Conservation (phyloP, 306 rosid species). For the Quercus suber region DNA sequence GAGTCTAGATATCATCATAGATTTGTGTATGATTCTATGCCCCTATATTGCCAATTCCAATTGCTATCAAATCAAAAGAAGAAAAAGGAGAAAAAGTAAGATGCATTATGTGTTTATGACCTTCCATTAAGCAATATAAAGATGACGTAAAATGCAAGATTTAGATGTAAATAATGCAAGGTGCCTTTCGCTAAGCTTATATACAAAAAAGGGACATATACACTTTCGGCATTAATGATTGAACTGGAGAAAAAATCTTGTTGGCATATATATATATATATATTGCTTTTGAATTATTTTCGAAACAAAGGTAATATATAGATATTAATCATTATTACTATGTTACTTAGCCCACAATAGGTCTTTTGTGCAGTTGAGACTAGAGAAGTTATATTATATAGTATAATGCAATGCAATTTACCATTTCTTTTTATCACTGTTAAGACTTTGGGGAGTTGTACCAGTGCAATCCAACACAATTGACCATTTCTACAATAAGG, state of each 20-base stretch:
- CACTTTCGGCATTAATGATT: not conserved
- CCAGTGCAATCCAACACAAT: too few relatives aligned
- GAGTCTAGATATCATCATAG: not conserved
- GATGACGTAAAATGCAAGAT: conserved; percentile 12
- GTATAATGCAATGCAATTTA: too few relatives aligned
- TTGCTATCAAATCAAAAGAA: not conserved
- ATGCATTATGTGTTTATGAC: not conserved
- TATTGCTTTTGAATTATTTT: not conserved
- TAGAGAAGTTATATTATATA: too few relatives aligned
- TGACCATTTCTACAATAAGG: too few relatives aligned
- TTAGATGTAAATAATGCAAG: not conserved
- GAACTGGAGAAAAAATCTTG: not conserved
- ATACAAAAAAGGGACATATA: not conserved
- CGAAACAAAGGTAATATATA: too few relatives aligned
- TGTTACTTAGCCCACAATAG: too few relatives aligned
- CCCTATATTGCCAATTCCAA: not conserved
- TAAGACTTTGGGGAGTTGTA: too few relatives aligned
- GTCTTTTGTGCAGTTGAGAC: too few relatives aligned
- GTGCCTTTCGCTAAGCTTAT: conserved; percentile 11
- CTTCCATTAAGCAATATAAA: not conserved
- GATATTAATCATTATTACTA: too few relatives aligned
- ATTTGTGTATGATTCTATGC: not conserved
- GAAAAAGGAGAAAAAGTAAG: not conserved
- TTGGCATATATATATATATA: too few relatives aligned
- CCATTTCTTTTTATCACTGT: too few relatives aligned